Conservation (phyloP, 106 monocot species). For the Dioscorea alata region DNA sequence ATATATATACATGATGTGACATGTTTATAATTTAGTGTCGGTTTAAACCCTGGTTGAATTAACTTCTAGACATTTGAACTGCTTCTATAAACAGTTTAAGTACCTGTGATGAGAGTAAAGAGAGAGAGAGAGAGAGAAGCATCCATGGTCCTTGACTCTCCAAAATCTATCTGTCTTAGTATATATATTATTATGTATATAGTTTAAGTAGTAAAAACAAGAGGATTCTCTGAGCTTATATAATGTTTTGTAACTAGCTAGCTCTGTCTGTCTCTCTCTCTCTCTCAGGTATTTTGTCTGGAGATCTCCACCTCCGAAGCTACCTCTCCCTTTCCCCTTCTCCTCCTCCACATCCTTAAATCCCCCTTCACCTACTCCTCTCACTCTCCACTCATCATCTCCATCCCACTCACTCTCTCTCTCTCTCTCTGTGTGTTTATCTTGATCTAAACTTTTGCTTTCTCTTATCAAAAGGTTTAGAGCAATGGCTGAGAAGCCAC, state of each 20-base stretch:
- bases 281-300: background rate
- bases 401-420: too few relatives aligned
- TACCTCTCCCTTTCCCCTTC: slow-evolving; percentile 12
- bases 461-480: background rate
- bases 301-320: background rate
- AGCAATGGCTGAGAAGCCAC: slow-evolving; percentile 2
- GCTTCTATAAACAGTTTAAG: too few relatives aligned
- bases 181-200: slow-evolving; percentile 2
- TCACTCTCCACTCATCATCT: background rate
- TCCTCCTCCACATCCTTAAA: background rate
- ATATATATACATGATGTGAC: too few relatives aligned
- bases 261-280: background rate
- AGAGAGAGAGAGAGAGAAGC: too few relatives aligned
- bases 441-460: background rate
- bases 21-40: too few relatives aligned
- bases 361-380: background rate
- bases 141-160: too few relatives aligned
- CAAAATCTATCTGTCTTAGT: background rate
- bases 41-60: too few relatives aligned
- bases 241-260: too few relatives aligned
- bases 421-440: background rate
- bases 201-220: background rate
- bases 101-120: too few relatives aligned
- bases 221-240: background rate
- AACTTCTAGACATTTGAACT: too few relatives aligned